Conservation (phyloP, 2,329 filamentous ascomycete genomes). For the Teratosphaeria gauchensis region DNA sequence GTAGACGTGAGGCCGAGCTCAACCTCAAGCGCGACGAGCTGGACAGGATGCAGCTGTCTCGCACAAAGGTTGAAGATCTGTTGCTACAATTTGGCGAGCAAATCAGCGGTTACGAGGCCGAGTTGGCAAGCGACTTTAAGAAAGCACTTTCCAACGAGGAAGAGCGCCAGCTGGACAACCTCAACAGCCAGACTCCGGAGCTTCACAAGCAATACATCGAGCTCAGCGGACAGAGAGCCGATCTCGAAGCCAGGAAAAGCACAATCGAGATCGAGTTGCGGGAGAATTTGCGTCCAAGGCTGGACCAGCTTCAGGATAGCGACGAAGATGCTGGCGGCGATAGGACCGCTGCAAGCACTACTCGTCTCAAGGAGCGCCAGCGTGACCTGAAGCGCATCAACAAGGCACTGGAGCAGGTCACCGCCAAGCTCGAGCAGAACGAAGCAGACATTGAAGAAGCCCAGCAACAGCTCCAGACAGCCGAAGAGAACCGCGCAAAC, state of each 20-base stretch:
- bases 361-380: constrained; percentile 66
- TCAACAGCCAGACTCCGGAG: constrained; percentile 60
- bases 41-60: constrained; percentile 56
- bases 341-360: constrained; percentile 44
- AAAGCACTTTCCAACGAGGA: constrained; percentile 78
- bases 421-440: constrained; percentile 58
- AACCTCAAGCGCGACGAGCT: constrained; percentile 65
- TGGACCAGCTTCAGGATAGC: constrained; percentile 74
- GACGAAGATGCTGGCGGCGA: constrained; percentile 55
- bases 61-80: constrained; percentile 58
- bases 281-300: constrained; percentile 77
- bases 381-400: constrained; percentile 71
- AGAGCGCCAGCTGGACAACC: constrained; percentile 65
- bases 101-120: constrained; percentile 65
- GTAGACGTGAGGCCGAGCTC: constrained; percentile 63
- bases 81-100: constrained; percentile 55
- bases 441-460: constrained; percentile 60
- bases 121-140: constrained; percentile 80
- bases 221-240: constrained; percentile 60
- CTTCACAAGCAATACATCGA: constrained; percentile 69
- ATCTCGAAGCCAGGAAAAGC: constrained; percentile 71
- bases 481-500: constrained; percentile 50
- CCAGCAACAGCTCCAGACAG: constrained; percentile 44
- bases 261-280: constrained; percentile 77
- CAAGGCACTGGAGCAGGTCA: constrained; percentile 56